Conservation (phyloP, 2,329 filamentous ascomycete species). For the Nemania sp. region DNA sequence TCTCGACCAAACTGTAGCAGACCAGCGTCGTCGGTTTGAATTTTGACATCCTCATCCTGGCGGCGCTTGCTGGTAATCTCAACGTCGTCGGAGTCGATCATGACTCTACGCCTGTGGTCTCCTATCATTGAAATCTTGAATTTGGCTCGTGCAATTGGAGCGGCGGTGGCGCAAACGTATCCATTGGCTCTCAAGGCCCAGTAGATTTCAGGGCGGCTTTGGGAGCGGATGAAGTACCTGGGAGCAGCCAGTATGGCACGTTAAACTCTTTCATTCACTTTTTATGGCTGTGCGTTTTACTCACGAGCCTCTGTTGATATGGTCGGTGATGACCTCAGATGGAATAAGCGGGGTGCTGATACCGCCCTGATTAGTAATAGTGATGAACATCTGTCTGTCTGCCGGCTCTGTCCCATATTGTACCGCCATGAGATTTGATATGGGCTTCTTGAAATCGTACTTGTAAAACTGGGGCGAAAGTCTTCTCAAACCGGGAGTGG, state of each 20-base stretch:
- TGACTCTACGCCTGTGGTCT: background rate
- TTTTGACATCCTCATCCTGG: background rate
- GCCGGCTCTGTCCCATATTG: no score
- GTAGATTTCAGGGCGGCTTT: background rate
- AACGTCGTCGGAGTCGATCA: background rate
- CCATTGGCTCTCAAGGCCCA: background rate
- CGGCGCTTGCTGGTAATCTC: background rate
- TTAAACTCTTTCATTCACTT: background rate
- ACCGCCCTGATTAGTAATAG: no score
- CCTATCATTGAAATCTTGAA: background rate
- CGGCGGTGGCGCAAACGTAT: background rate
- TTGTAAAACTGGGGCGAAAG: background rate
- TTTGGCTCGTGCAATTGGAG: background rate
- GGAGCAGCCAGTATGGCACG: background rate
- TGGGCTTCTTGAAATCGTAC: no score
- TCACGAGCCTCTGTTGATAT: background rate
- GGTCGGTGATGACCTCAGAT: background rate
- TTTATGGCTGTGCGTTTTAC: background rate
- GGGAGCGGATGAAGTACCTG: background rate
- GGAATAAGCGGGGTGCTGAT: background rate
- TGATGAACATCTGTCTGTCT: no score
- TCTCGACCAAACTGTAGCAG: background rate
- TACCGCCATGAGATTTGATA: no score
- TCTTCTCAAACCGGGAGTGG: background rate
- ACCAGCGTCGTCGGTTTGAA: background rate